These are phyloP conservation scores for Xylariaceae sp. DNA, from an alignment of 2,329 filamentous ascomycete species.

Conservation along the genomic window DNA sequence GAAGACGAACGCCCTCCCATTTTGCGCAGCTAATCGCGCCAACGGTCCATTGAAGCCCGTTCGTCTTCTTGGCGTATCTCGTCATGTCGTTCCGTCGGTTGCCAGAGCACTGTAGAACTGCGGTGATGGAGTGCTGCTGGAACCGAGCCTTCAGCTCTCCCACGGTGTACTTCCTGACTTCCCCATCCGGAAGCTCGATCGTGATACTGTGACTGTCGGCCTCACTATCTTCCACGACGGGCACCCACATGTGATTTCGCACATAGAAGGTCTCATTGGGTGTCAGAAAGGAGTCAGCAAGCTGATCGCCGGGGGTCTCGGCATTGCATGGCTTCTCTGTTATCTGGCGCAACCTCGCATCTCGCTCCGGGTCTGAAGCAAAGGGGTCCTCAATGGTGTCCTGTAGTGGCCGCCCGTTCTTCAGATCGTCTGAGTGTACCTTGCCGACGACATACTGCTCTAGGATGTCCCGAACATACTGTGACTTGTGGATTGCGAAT, in stretches of 20 bases:
- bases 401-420: constrained; percentile 51
- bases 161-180: constrained; percentile 39
- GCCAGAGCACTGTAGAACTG: constrained; percentile 46
- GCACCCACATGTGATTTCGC: constrained; percentile 48
- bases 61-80: constrained; percentile 39
- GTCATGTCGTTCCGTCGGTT: constrained; percentile 46
- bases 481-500: constrained; percentile 63
- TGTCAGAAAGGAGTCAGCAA: constrained; percentile 43
- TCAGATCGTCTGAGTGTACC: constrained; percentile 55
- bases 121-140: constrained; percentile 40
- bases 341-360: constrained; percentile 38
- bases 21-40: constrained; percentile 45
- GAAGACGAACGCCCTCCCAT: constrained; percentile 44
- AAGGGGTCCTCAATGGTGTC: constrained; percentile 58
- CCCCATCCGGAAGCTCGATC: constrained; percentile 42
- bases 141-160: constrained; percentile 44
- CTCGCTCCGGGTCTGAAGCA: constrained; percentile 39
- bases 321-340: constrained; percentile 48
- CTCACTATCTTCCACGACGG: constrained; percentile 34
- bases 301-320: constrained; percentile 41
- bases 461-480: constrained; percentile 61
- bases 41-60: constrained; percentile 45
- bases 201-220: constrained; percentile 37
- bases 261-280: constrained; percentile 44
- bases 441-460: constrained; percentile 61